These are phyloP conservation scores for Penicillium argentinense DNA, from an alignment of 495 filamentous ascomycete species.

Conservation along the genomic window DNA sequence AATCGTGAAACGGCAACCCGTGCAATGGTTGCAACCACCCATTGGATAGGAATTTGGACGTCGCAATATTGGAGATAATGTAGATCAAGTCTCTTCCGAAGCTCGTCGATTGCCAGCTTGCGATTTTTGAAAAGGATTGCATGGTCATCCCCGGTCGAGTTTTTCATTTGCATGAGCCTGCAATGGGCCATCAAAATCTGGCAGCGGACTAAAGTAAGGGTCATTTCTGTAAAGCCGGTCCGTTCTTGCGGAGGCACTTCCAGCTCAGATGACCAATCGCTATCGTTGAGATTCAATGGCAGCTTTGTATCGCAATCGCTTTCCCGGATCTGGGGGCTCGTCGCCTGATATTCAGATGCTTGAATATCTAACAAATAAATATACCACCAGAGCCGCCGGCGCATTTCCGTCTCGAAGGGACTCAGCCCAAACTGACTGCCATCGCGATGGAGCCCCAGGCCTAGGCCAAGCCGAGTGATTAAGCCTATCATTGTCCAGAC, in stretches of 20 bases:
- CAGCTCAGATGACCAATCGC: constrained; percentile 9
- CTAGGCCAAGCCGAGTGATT: constrained; percentile 65
- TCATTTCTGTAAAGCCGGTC: constrained; percentile 66
- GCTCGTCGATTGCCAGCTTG: constrained; percentile 8
- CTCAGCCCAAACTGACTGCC: constrained; percentile 50
- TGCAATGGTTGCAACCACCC: constrained; percentile 64
- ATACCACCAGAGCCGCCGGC: constrained; percentile 14
- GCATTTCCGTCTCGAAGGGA: constrained; percentile 18
- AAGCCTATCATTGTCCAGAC: constrained; percentile 60
- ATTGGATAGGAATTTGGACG: constrained; percentile 58
- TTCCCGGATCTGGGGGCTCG: constrained; percentile 2
- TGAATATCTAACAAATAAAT: constrained; percentile 10
- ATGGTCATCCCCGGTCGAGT: background rate
- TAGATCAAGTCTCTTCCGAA: constrained; percentile 35
- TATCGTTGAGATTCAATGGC: constrained; percentile 16
- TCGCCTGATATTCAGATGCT: constrained; percentile 6
- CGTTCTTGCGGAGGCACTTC: constrained; percentile 42
- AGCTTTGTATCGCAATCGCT: background rate
- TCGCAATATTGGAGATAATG: constrained; percentile 59
- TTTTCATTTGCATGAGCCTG: constrained; percentile 20
- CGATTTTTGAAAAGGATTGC: background rate
- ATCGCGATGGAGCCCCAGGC: constrained; percentile 70
- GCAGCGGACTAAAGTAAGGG: constrained; percentile 64
- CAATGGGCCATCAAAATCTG: constrained; percentile 40
- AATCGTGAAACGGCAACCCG: constrained; percentile 63